These are phyloP conservation scores for Neolentinus lepideus DNA, from an alignment of 1,284 basidiomycete species.

Conservation along the genomic window DNA sequence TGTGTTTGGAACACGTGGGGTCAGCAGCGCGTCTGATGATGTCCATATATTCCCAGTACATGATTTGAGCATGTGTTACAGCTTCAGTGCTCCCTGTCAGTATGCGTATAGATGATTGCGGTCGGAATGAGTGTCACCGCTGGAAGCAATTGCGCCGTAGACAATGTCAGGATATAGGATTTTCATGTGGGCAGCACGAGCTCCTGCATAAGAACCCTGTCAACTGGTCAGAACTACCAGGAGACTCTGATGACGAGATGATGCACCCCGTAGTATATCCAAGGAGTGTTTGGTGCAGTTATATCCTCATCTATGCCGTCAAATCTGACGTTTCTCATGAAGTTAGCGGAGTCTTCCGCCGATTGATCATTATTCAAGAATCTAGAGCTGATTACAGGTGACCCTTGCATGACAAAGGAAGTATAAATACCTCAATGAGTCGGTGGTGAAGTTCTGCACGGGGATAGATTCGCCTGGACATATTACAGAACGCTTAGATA, in stretches of 20 bases:
- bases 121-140: slow-evolving; percentile 40
- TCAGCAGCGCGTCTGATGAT: slow-evolving; percentile 76
- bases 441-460: slow-evolving; percentile 73
- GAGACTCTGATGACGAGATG: neutral
- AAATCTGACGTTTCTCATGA: slow-evolving; percentile 79
- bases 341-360: slow-evolving; percentile 88
- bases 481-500: slow-evolving; percentile 12
- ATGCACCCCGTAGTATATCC: slow-evolving; percentile 89
- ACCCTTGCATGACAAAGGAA: neutral
- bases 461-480: slow-evolving; percentile 73
- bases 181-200: slow-evolving; percentile 89
- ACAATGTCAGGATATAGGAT: slow-evolving; percentile 84
- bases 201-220: slow-evolving; percentile 87
- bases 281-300: slow-evolving; percentile 66
- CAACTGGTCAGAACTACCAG: neutral
- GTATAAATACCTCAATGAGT: slow-evolving; percentile 52
- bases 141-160: slow-evolving; percentile 88
- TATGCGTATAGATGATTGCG: neutral
- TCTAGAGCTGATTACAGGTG: slow-evolving; percentile 7
- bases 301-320: slow-evolving; percentile 64
- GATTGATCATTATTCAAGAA: slow-evolving; percentile 81
- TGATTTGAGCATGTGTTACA: slow-evolving; percentile 67
- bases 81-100: slow-evolving; percentile 25
- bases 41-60: slow-evolving; percentile 85
- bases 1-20: slow-evolving; percentile 59